Base-by-base conservation (phyloP, 345 rosid genomes). In the Cardiospermum halicacabum region DNA sequence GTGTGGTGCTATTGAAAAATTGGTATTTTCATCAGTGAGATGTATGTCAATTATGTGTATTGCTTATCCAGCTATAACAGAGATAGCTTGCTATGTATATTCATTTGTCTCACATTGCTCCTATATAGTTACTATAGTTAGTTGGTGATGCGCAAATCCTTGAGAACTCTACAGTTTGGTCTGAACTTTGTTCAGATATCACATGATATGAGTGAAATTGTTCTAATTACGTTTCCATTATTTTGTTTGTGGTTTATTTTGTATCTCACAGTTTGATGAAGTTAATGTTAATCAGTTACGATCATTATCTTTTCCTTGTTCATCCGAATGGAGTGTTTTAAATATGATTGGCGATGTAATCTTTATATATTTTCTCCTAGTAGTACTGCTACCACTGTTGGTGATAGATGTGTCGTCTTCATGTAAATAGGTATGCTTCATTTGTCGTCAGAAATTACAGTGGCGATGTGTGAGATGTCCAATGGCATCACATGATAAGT, bases 381-480 rank as follows among this genome's bases (percentile, higher is more conserved):
- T 53, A n/a, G n/a, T 5, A 50, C 4, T 60, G 22, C 53, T 62
- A 31, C 12, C 22, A 31, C 40, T 26, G 47, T 43, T 34, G 48
- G 67, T 70, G 22, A 69, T 53, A 4, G 22, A 15, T 22, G 36
- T 69, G 49, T 53, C 26, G 43, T 64, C 28, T 53, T 75, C 37
- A 42, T 25, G 54, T 51, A 21, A 53, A 71, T 82, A 93, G 96
- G 92, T 57, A 34, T 93, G 97, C 71, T 86, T 86, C 74, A n/a
- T 82, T 28, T 90, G 98, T 80, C 85, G 75, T 58, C 78, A 77
- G 61, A 93, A 79, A 71, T 69, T 75, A 18, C 73, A 82, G 31
- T 93, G 94, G 96, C 74, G 84, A 21, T 90, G 95, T 77, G 76
- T 82, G 13, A 77, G 73, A 55, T 93, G 97, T 53, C 34, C 79